These are phyloP conservation scores for Manihot esculenta DNA, from an alignment of 441 rosid species.

Conservation along the genomic window DNA sequence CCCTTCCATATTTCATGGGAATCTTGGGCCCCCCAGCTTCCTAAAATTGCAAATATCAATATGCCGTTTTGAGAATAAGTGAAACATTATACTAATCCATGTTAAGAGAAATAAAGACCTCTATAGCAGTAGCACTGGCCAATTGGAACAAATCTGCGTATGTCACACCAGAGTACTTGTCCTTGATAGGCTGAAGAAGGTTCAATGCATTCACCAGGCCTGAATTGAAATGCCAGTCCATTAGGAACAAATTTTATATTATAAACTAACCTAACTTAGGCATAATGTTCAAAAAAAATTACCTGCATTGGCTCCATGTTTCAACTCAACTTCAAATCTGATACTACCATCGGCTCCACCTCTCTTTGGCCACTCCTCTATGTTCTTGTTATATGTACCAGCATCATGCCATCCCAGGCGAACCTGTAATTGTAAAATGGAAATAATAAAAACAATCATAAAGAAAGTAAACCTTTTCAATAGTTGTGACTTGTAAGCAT, in stretches of 20 bases:
- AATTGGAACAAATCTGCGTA: constrained; percentile 94
- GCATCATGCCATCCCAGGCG: constrained; percentile 98
- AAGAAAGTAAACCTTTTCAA: not conserved
- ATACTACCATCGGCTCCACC: constrained; percentile 97
- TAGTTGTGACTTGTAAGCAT: not conserved
- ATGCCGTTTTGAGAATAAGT: constrained; percentile 8
- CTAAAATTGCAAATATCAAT: constrained; percentile 40
- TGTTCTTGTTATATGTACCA: constrained; percentile 87
- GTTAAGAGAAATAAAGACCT: constrained; percentile 46
- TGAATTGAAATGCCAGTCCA: constrained; percentile 30
- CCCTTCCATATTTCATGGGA: constrained; percentile 94
- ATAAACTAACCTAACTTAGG: constrained; percentile 12
- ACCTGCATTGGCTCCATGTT: constrained; percentile 97
- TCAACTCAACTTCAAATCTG: constrained; percentile 84
- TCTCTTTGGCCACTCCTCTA: constrained; percentile 84
- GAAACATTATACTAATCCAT: constrained; percentile 12
- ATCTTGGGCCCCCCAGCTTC: constrained; percentile 93
- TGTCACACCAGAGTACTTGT: constrained; percentile 67
- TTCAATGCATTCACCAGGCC: constrained; percentile 84
- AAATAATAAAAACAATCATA: not conserved
- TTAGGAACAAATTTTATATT: constrained; percentile 18
- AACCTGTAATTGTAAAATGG: constrained; percentile 41
- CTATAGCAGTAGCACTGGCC: constrained; percentile 90
- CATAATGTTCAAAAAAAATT: constrained; percentile 7
- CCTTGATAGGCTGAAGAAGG: constrained; percentile 77